phyloP scores from a whole-genome alignment of 73 alveolate genomes.

The Paramecium sexaurelia region DNA sequence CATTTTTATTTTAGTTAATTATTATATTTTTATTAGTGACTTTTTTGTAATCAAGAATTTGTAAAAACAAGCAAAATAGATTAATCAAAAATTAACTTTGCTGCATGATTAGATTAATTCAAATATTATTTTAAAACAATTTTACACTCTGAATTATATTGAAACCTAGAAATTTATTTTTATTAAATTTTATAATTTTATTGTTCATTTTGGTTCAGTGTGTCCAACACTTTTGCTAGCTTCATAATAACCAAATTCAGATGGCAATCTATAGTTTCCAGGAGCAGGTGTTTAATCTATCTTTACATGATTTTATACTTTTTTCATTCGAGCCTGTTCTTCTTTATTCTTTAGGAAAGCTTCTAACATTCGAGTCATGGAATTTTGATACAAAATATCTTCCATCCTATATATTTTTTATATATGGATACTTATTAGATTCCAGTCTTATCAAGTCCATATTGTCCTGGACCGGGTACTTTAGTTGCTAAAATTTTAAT shows the following conservation, averaged over 20 bases:
- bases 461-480: slow-evolving; percentile 80
- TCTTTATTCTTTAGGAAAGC: slow-evolving; percentile 49
- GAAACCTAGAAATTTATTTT: background rate
- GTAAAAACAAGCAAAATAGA: too few species aligned
- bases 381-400: slow-evolving; percentile 72
- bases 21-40: background rate
- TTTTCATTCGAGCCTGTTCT: slow-evolving; percentile 51
- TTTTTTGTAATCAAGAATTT: too few species aligned
- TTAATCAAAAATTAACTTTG: too few species aligned
- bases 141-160: too few species aligned
- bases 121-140: too few species aligned
- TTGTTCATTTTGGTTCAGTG: slow-evolving; percentile 14
- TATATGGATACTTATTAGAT: slow-evolving; percentile 5
- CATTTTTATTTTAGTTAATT: background rate
- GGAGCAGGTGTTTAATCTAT: slow-evolving; percentile 82
- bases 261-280: slow-evolving; percentile 78
- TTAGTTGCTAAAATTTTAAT: background rate
- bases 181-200: background rate
- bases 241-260: slow-evolving; percentile 84
- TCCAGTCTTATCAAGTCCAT: slow-evolving; percentile 61
- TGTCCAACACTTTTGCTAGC: slow-evolving; percentile 65
- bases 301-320: background rate
- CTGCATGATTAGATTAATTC: background rate
- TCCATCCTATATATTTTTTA: slow-evolving; percentile 50
- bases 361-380: slow-evolving; percentile 74